Base-by-base conservation (phyloP, 2,329 filamentous ascomycete genomes). In the Colletotrichum siamense region DNA sequence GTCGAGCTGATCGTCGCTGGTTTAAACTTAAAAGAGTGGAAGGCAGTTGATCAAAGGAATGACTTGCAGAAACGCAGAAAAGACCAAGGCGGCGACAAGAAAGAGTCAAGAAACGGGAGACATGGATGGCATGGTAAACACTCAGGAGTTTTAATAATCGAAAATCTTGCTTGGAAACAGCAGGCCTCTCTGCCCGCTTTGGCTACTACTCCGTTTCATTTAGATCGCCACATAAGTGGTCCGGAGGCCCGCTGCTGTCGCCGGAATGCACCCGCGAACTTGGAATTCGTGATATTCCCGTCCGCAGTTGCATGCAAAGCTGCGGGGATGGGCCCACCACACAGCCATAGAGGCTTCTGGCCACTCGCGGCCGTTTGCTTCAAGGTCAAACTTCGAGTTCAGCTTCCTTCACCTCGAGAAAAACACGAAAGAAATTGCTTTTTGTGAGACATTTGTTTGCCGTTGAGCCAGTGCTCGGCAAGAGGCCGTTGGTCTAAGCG, bases 1-100 rank as follows among this genome's bases (percentile, higher is more conserved):
- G 22, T 55, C 65, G 22, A 34, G 10, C 13, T 34, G 39, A 68
- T 52, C 39, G 39, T 64, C 49, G 59, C 26, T 16, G 36, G 71
- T n/a, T 32, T 66, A 30, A 52, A 66, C 24, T 66, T 18, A 66
- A 71, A 69, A 74, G 71, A 74, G 67, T 59, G 72, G 44, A 73
- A 63, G 71, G 30, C 39, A 59, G 71, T 61, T 65, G 67, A 66
- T 65, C 49, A 71, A 74, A 61, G 34, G 72, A 74, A 39, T 59
- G 72, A 68, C 63, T 52, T 34, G 49, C 67, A 59, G 34, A 24
- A 67, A 34, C 15, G 26, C 49, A 34, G 71, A 71, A 30, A 24
- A 34, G 67, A 64, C 28, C 68, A 59, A 52, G 44, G 59, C 57
- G 44, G 28, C 44, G 28, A 15, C 32, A 61, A 61, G 67, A 15